Conservation (phyloP, 2,329 filamentous ascomycete species). For the Botrytis pseudocinerea region DNA sequence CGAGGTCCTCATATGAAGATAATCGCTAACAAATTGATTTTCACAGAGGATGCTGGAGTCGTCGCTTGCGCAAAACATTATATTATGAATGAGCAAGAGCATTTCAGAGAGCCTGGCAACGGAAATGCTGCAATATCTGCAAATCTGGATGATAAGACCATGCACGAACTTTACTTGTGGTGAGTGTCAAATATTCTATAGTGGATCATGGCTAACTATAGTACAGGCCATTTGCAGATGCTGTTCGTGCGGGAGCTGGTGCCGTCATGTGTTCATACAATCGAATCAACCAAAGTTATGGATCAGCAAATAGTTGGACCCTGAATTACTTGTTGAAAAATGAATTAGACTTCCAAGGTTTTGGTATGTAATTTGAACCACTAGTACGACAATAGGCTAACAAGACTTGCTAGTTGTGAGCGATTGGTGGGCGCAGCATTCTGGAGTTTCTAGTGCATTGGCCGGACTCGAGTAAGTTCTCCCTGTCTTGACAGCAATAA, state of each 20-base stretch:
- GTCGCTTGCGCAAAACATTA: slow-evolving; percentile 82
- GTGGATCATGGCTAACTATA: slow-evolving; percentile 21
- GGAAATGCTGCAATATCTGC: slow-evolving; percentile 59
- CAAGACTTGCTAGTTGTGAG: slow-evolving; percentile 54
- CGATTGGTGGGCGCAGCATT: slow-evolving; percentile 78
- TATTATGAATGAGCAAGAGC: slow-evolving; percentile 69
- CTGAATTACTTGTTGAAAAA: slow-evolving; percentile 77
- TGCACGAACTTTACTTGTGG: slow-evolving; percentile 63
- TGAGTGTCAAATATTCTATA: slow-evolving; percentile 1
- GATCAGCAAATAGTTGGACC: slow-evolving; percentile 74
- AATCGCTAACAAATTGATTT: background rate
- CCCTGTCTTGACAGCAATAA: too few relatives aligned
- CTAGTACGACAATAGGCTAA: slow-evolving; percentile 22
- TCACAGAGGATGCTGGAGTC: slow-evolving; percentile 68
- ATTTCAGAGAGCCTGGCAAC: slow-evolving; percentile 34
- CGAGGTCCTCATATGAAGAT: background rate
- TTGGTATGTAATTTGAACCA: slow-evolving; percentile 43
- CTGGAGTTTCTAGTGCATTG: slow-evolving; percentile 64
- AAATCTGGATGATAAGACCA: slow-evolving; percentile 60
- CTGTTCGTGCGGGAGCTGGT: slow-evolving; percentile 71
- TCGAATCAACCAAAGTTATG: slow-evolving; percentile 75
- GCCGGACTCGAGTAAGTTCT: slow-evolving; percentile 61
- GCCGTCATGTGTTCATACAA: slow-evolving; percentile 72
- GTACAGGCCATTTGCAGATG: slow-evolving; percentile 51
- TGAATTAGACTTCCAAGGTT: slow-evolving; percentile 79